Percentiles rank a stretch among this genome's conserved stretches.
These are phyloP conservation scores for Phytophthora idaei DNA, from an alignment of 352 stramenopile species.

Conservation along the genomic window DNA sequence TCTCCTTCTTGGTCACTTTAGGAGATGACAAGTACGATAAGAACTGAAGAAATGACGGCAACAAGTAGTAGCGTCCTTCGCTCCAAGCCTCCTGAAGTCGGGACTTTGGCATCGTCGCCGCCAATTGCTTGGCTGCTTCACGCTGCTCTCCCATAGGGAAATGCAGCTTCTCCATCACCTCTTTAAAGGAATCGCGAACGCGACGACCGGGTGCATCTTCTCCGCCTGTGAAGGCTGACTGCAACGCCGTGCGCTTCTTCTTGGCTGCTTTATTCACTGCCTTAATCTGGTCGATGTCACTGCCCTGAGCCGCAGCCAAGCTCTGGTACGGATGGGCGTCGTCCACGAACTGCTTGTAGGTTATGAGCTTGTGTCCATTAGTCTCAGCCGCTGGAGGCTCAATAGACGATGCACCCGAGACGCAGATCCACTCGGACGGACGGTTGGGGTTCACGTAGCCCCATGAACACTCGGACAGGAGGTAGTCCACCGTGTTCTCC, in stretches of 20 bases:
- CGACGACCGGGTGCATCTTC: slow-evolving; percentile 46
- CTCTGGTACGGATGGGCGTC: slow-evolving; percentile 71
- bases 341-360: slow-evolving; percentile 89
- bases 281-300: slow-evolving; percentile 62
- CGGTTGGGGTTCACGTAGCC: slow-evolving; percentile 50
- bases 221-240: slow-evolving; percentile 74
- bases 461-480: slow-evolving; percentile 84
- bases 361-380: slow-evolving; percentile 39
- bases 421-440: slow-evolving; percentile 58
- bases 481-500: slow-evolving; percentile 89
- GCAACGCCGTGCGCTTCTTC: slow-evolving; percentile 77
- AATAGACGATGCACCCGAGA: slow-evolving; percentile 60
- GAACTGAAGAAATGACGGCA: slow-evolving; percentile 83
- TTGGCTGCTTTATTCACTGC: slow-evolving; percentile 79
- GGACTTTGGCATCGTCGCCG: slow-evolving; percentile 48
- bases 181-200: slow-evolving; percentile 57
- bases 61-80: slow-evolving; percentile 79
- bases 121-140: slow-evolving; percentile 55
- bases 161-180: slow-evolving; percentile 81
- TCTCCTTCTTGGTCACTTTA: slow-evolving; percentile 23
- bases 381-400: slow-evolving; percentile 31
- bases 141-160: slow-evolving; percentile 57
- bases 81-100: slow-evolving; percentile 71
- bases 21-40: slow-evolving; percentile 53
- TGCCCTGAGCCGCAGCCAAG: slow-evolving; percentile 29